Conservation (phyloP, 805 yeast genomes). For the Ogataea henricii region DNA sequence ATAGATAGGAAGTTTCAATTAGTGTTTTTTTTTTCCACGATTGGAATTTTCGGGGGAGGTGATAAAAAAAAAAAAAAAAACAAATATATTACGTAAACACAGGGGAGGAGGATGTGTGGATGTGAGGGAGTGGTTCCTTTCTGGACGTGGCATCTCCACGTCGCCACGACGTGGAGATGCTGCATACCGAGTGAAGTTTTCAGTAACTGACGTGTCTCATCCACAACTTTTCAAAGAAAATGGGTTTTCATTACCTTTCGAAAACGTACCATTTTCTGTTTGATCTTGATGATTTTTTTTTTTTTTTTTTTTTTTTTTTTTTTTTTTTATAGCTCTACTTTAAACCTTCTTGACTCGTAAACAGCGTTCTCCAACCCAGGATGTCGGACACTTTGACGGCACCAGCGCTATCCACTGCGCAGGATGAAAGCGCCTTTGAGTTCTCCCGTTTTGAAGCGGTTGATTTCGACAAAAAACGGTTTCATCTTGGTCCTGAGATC, state of each 20-base stretch:
- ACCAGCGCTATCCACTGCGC: constrained; percentile 74
- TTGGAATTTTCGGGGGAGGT: not conserved
- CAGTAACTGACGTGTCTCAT: too few species aligned
- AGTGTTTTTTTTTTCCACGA: not conserved
- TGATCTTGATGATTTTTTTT: constrained; percentile 1
- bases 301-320: not conserved
- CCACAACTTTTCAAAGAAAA: too few species aligned
- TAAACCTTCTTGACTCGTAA: too few species aligned
- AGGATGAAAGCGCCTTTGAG: constrained; percentile 58
- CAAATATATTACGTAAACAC: too few species aligned
- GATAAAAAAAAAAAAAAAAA: not conserved
- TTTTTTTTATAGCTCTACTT: not conserved
- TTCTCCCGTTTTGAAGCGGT: constrained; percentile 44
- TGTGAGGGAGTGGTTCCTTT: too few species aligned
- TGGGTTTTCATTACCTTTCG: too few species aligned
- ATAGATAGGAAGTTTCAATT: not conserved
- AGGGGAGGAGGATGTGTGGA: too few species aligned
- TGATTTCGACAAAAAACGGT: constrained; percentile 17
- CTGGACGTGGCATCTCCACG: too few species aligned
- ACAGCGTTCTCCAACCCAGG: not conserved
- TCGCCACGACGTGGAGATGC: too few species aligned
- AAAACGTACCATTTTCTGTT: not conserved
- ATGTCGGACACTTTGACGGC: constrained; percentile 42
- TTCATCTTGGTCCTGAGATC: constrained; percentile 33
- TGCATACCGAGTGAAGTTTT: too few species aligned